A percentile compares a stretch with the other conserved stretches of the same genome.
Conservation (phyloP, 176 grass and related monocot genomes). For the Hordeum marinum region DNA sequence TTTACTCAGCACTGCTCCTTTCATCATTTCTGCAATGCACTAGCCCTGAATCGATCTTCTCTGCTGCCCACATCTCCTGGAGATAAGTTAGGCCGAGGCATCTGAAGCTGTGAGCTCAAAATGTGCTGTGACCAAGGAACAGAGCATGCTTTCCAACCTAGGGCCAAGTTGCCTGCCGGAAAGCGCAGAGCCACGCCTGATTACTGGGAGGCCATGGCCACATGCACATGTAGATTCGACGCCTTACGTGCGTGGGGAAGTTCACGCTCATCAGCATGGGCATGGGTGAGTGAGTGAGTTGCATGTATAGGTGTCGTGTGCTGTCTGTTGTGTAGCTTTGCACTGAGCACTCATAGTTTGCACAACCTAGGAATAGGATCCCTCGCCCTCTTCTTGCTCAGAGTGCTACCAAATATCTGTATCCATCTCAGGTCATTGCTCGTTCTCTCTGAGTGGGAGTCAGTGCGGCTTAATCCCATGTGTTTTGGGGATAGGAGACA, state of each 20-base stretch:
- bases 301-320: not conserved
- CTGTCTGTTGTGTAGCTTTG: slow-evolving; percentile 13
- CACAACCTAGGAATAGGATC: slow-evolving; percentile 36
- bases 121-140: not conserved
- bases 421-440: slow-evolving; percentile 25
- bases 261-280: slow-evolving; percentile 39
- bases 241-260: slow-evolving; percentile 6
- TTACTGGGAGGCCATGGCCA: not conserved
- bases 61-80: not conserved
- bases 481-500: slow-evolving; percentile 38
- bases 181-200: not conserved
- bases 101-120: slow-evolving; percentile 10
- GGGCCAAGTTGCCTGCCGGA: not conserved
- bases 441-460: slow-evolving; percentile 25
- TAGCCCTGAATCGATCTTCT: not conserved
- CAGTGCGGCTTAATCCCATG: slow-evolving; percentile 27
- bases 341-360: not conserved
- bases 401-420: slow-evolving; percentile 14
- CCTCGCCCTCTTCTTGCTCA: slow-evolving; percentile 1
- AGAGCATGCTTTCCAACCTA: not conserved
- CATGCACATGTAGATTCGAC: not conserved
- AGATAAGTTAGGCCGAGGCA: not conserved
- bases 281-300: slow-evolving; percentile 21
- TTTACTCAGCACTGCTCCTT: slow-evolving; percentile 21
- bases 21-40: not conserved